A percentile compares a stretch with the other conserved stretches of the same genome.
Conservation (phyloP, 305 asterid genomes). For the Rubia occidens region DNA sequence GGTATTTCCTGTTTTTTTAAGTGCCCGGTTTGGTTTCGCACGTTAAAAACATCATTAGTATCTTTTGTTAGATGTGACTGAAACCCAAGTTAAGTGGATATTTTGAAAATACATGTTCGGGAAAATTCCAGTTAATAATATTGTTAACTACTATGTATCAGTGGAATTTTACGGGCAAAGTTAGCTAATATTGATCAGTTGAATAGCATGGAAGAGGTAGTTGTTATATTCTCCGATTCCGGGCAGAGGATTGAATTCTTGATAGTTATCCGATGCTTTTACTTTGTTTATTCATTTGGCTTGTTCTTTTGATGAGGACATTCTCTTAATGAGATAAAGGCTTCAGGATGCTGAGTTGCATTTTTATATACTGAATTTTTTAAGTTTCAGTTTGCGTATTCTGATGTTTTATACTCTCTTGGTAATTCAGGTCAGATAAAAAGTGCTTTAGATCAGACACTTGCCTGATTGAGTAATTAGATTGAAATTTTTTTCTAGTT, state of each 20-base stretch:
- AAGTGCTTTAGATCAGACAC: too few species aligned
- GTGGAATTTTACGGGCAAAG: background rate
- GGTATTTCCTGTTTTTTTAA: conserved; percentile 29
- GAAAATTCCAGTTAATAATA: background rate
- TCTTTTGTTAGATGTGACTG: background rate
- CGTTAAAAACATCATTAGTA: background rate
- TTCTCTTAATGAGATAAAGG: background rate
- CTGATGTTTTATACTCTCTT: background rate
- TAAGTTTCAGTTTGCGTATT: background rate
- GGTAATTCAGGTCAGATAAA: background rate
- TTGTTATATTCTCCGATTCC: background rate
- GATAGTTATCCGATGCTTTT: background rate
- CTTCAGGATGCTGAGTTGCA: background rate
- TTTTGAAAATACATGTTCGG: background rate
- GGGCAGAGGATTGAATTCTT: conserved; percentile 2
- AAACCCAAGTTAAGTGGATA: background rate
- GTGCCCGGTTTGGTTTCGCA: too few species aligned
- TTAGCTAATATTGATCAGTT: background rate
- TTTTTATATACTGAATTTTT: background rate
- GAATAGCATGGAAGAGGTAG: background rate
- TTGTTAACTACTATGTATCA: background rate
- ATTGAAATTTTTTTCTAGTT: background rate
- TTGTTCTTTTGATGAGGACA: background rate
- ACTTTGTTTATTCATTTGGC: background rate
- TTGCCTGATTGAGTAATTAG: background rate